Evolutionary conservation across 805 yeast species (phyloP), one percentile per base, ranked within the genome.

Genomic region (Grigorovia transvaalensis): DNA sequence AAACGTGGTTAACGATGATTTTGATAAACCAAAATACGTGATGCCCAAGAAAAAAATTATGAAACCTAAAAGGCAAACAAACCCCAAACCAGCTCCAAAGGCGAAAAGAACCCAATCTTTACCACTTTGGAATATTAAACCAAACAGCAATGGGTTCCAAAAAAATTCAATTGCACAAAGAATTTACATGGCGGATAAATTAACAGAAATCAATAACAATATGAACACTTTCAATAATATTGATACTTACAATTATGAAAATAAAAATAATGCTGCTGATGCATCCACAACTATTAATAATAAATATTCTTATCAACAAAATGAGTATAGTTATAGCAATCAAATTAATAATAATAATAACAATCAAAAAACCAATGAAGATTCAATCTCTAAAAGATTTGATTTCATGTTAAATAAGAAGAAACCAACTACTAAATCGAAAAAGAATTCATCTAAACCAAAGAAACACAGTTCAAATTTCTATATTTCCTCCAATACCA

Each of bases 51-150:
- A 43, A 9, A 49, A 44, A 35, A 49, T 49, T n/a, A 45, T 15
- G 9, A 53, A 47, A 29, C 43, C 46, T 29, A 54, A 53, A 48
- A 63, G 75, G 49, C 66, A 60, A 50, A 72, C 71, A n/a, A 73
- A 73, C 56, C 70, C 71, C 44, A 67, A 62, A 41, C 75, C 76
- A 2, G 76, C 76, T n/a, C 77, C 75, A 50, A 73, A 69, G 57
- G 78, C 78, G 5, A 67, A 59, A 33, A 66, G 77, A 59, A 73
- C 78, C 1, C 74, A 71, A 56, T 74, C 78, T 1, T 57, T 74
- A 44, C 78, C 78, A 4, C 61, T 66, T 17, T 66, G 70, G 69
- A 62, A 65, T 45, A 54, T 56, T 18, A 59, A 59, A 44, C 59
- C 57, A 27, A 41, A 50, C 29, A 42, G 45, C 12, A 47, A 55